These are phyloP conservation scores for Erythrobasidium hasegawianum DNA, from an alignment of 1,284 basidiomycete genomes.

Conservation along the genomic window DNA sequence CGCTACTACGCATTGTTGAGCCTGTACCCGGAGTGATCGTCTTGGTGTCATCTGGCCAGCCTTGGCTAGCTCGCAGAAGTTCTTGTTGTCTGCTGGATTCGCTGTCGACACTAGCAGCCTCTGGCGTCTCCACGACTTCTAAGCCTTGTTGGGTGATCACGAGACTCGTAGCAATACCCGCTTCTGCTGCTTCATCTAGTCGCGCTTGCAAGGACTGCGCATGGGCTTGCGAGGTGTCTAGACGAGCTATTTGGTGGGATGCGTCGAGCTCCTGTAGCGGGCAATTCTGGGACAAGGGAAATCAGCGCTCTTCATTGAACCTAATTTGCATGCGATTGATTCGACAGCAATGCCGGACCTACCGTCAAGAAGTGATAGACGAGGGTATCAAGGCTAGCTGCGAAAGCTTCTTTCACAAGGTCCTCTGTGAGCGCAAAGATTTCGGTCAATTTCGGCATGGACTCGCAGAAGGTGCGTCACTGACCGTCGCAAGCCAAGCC, in stretches of 20 bases:
- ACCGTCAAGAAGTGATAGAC: slow-evolving; percentile 94
- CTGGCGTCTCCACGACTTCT: not conserved
- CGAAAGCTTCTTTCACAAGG: slow-evolving; percentile 83
- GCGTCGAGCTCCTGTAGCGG: slow-evolving; percentile 15
- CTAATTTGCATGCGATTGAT: not conserved
- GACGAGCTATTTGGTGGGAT: slow-evolving; percentile 9
- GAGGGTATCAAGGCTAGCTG: slow-evolving; percentile 72
- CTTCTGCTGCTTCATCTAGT: not conserved
- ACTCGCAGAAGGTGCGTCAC: too few relatives aligned
- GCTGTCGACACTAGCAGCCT: not conserved
- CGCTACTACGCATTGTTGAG: not conserved
- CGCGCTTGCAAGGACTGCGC: not conserved
- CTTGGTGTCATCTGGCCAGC: not conserved
- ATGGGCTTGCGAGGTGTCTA: not conserved
- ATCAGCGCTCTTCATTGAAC: not conserved
- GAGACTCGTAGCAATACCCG: not conserved
- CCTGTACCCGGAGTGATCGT: slow-evolving; percentile 11
- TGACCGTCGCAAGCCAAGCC: slow-evolving; percentile 81
- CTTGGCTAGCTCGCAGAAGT: not conserved
- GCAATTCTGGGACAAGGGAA: slow-evolving; percentile 6
- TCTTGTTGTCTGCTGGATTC: not conserved
- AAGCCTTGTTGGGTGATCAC: not conserved
- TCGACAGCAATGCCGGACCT: slow-evolving; percentile 32
- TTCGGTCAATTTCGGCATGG: too few relatives aligned
- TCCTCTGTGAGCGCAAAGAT: slow-evolving; percentile 65